Evolutionary conservation across 2,329 filamentous ascomycete species (phyloP).

Genomic region (Fusarium denticulatum): DNA sequence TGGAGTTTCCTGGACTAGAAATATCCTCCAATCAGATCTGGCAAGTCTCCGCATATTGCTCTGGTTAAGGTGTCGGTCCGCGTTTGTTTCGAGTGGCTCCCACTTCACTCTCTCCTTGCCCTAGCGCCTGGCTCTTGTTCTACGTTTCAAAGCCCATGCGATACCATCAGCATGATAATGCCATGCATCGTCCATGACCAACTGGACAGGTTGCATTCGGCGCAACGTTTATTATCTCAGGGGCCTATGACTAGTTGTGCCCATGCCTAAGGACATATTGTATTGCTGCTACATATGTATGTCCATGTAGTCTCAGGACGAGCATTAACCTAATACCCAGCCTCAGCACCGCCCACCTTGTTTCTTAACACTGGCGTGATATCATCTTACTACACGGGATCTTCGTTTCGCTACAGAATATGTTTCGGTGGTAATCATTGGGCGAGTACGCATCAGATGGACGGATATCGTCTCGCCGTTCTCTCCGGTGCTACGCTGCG

Average conservation of each 20-base stretch:
- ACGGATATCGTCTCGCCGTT: slow-evolving; percentile 25
- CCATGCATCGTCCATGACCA: background rate
- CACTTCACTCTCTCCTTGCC: slow-evolving; percentile 16
- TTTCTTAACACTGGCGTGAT: slow-evolving; percentile 12
- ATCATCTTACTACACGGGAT: background rate
- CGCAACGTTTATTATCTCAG: slow-evolving; percentile 3
- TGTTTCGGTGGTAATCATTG: slow-evolving; percentile 11
- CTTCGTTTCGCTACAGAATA: slow-evolving; percentile 11
- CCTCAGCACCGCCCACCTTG: background rate
- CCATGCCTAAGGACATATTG: background rate
- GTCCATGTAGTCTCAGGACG: background rate
- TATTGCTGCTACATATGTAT: background rate
- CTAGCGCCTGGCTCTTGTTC: slow-evolving; percentile 22
- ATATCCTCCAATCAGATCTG: slow-evolving; percentile 38
- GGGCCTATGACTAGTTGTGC: background rate
- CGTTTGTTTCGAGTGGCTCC: slow-evolving; percentile 31
- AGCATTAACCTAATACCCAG: slow-evolving; percentile 4
- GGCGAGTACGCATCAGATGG: slow-evolving; percentile 6
- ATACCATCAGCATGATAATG: slow-evolving; percentile 20
- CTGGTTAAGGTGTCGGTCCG: slow-evolving; percentile 24
- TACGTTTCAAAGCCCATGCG: slow-evolving; percentile 44
- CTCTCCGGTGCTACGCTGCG: slow-evolving; percentile 16
- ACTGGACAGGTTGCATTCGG: slow-evolving; percentile 15
- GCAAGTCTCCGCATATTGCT: slow-evolving; percentile 30
- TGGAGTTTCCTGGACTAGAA: slow-evolving; percentile 9